These are phyloP conservation scores for Amborella trichopoda DNA, from an alignment of 164 flowering plant genomes.

Conservation along the genomic window DNA sequence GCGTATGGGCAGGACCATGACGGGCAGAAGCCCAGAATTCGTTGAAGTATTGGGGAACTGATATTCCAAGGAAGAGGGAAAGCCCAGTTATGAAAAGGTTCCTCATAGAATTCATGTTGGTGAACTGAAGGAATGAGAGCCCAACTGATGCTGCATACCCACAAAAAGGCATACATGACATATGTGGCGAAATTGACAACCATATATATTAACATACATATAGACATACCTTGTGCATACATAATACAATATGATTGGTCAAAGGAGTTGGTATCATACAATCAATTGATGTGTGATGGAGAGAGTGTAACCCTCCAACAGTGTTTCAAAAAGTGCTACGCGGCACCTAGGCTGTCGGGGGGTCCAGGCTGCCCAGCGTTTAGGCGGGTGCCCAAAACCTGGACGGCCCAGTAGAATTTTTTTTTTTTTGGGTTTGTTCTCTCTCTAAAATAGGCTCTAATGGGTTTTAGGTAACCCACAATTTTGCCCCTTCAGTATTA, in stretches of 20 bases:
- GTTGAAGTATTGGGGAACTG: slow-evolving; percentile 74
- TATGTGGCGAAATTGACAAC: background rate
- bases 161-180: background rate
- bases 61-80: slow-evolving; percentile 88
- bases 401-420: too few species aligned
- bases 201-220: background rate
- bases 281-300: background rate
- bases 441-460: too few species aligned
- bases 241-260: background rate
- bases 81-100: slow-evolving; percentile 77
- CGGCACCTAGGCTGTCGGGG: too few species aligned
- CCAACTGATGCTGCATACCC: slow-evolving; percentile 77
- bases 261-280: background rate
- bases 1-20: slow-evolving; percentile 72
- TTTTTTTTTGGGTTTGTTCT: too few species aligned
- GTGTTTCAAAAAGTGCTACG: too few species aligned
- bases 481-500: too few species aligned
- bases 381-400: too few species aligned
- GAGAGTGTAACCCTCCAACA: too few species aligned
- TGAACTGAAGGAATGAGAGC: slow-evolving; percentile 89
- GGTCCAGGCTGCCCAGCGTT: too few species aligned
- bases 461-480: too few species aligned
- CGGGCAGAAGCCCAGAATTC: slow-evolving; percentile 36
- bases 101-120: slow-evolving; percentile 97
- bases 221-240: background rate